Evolutionary conservation across 192 early-diverging fungal species (phyloP).

Genomic region (Coemansia sp.): DNA sequence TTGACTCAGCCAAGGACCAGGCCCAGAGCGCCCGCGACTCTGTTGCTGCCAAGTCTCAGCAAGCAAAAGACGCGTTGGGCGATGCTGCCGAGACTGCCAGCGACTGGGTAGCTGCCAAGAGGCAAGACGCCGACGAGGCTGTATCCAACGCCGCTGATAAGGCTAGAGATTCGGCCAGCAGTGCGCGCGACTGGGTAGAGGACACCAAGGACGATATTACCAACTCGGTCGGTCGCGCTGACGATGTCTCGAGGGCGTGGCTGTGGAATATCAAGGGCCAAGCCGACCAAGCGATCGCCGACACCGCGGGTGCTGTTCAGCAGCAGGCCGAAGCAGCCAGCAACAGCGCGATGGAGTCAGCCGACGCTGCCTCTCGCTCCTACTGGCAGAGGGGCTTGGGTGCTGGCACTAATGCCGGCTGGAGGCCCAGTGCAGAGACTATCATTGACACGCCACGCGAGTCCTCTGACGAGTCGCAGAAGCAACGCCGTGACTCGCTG

Average conservation of each 20-base stretch:
- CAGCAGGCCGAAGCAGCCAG: constrained; percentile 17
- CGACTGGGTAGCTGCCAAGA: constrained; percentile 17
- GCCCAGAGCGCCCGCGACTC: neutral
- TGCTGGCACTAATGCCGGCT: neutral
- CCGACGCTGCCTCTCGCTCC: neutral
- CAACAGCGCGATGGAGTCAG: constrained; percentile 14
- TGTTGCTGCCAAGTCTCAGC: neutral
- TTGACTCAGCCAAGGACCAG: neutral
- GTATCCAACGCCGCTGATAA: constrained; percentile 1
- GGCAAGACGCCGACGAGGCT: neutral
- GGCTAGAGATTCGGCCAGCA: neutral
- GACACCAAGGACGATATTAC: neutral
- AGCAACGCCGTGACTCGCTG: constrained; percentile 34
- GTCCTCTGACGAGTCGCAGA: neutral
- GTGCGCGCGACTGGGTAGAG: constrained; percentile 4
- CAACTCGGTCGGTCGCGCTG: neutral
- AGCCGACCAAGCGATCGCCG: constrained; percentile 19
- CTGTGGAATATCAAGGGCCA: constrained; percentile 19
- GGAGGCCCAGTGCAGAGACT: neutral
- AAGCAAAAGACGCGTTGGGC: neutral
- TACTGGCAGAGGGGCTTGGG: constrained; percentile 2
- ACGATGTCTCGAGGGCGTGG: constrained; percentile 27
- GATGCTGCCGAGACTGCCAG: constrained; percentile 19
- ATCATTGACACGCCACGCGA: neutral
- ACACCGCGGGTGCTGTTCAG: constrained; percentile 15